These are phyloP conservation scores for Pochonia chlamydosporia DNA, from an alignment of 2,329 filamentous ascomycete species.

Conservation along the genomic window DNA sequence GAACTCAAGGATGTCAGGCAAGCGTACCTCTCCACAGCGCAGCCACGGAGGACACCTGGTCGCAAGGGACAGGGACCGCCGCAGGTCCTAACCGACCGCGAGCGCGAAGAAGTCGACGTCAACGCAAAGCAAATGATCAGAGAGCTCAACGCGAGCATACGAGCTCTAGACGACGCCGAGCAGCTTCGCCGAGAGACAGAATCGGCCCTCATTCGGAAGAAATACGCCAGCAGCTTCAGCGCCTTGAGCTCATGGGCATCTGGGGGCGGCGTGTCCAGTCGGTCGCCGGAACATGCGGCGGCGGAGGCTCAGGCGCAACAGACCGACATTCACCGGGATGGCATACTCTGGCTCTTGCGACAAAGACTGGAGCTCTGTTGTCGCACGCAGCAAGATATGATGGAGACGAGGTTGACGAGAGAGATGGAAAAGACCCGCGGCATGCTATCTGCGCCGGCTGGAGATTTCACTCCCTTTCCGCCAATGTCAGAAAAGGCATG, in stretches of 20 bases:
- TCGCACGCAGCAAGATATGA: conserved; percentile 80
- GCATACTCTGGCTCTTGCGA: conserved; percentile 76
- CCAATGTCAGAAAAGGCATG: conserved; percentile 13
- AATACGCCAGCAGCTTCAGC: conserved; percentile 60
- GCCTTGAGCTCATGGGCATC: conserved; percentile 63
- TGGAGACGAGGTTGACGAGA: conserved; percentile 78
- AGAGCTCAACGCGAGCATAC: conserved; percentile 77
- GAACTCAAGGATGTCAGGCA: conserved; percentile 82
- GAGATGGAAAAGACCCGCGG: conserved; percentile 88
- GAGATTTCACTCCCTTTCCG: conserved; percentile 27
- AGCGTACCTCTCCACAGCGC: conserved; percentile 81
- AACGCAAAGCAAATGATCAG: conserved; percentile 81
- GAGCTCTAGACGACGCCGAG: conserved; percentile 74
- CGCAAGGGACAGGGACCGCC: conserved; percentile 37
- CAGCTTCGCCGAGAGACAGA: conserved; percentile 74
- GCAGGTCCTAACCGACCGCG: conserved; percentile 65
- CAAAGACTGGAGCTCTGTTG: conserved; percentile 71
- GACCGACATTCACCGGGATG: conserved; percentile 67
- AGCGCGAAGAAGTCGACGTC: conserved; percentile 82
- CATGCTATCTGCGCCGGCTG: conserved; percentile 44
- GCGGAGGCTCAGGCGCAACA: conserved; percentile 68
- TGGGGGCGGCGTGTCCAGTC: conserved; percentile 40
- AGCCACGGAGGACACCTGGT: conserved; percentile 52
- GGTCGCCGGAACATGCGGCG: conserved; percentile 58
- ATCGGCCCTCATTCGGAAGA: conserved; percentile 63